A percentile compares a stretch with the other conserved stretches of the same genome.
Evolutionary conservation across 2,329 filamentous ascomycete species (phyloP).

Genomic region (Metarhizium rileyi): DNA sequence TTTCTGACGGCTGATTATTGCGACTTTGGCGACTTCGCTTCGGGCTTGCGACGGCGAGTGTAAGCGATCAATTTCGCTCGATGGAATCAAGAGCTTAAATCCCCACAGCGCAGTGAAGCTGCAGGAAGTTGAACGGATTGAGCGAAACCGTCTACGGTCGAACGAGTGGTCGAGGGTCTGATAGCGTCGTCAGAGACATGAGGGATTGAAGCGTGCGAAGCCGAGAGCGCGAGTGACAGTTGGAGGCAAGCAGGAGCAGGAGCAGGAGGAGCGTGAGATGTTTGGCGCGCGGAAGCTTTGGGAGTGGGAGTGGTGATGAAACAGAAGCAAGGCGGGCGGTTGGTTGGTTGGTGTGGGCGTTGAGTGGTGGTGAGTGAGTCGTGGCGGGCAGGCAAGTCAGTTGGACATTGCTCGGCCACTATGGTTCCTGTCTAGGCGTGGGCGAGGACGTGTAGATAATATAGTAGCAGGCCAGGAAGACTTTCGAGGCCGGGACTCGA

Average conservation of each 20-base stretch:
- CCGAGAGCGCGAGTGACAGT: background rate
- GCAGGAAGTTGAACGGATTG: background rate
- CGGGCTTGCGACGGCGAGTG: background rate
- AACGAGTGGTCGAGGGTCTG: constrained; percentile 3
- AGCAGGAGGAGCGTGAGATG: constrained; percentile 2
- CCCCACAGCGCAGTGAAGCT: background rate
- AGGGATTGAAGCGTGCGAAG: constrained; percentile 2
- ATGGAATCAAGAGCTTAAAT: background rate
- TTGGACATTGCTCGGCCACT: background rate
- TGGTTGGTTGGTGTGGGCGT: background rate
- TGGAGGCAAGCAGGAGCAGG: background rate
- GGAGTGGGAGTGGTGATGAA: constrained; percentile 9
- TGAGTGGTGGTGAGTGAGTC: background rate
- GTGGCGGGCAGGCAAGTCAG: background rate
- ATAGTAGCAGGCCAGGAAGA: background rate
- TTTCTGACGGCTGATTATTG: background rate
- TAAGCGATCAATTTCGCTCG: background rate
- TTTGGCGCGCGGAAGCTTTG: constrained; percentile 3
- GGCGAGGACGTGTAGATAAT: background rate
- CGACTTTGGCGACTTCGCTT: background rate
- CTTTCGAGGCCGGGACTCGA: background rate
- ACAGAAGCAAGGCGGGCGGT: constrained; percentile 8
- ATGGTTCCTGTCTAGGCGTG: background rate
- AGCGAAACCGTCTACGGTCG: constrained; percentile 2
- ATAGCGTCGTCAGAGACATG: constrained; percentile 1